A percentile compares a stretch with the other conserved stretches of the same genome.
phyloP scores from a whole-genome alignment of 352 stramenopile species.

The Pythium rhizo-oryzae region DNA sequence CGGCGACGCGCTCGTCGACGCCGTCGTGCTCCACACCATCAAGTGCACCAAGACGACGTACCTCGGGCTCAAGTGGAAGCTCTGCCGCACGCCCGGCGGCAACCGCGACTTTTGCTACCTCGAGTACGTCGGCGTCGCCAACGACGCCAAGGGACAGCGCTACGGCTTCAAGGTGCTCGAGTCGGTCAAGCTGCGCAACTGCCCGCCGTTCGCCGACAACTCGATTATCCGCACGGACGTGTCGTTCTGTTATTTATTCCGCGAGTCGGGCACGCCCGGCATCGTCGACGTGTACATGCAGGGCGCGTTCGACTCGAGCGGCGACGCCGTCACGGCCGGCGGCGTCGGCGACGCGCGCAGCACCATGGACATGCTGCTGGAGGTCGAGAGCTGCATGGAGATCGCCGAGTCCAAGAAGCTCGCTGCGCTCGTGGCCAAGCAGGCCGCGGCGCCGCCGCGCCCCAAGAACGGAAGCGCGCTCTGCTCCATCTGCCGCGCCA shows the following conservation, averaged over 20 bases:
- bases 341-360: conserved; percentile 69
- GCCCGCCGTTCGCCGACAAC: conserved; percentile 71
- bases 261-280: conserved; percentile 46
- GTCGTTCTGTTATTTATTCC: conserved; percentile 77
- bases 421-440: conserved; percentile 53
- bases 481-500: conserved; percentile 69
- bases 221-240: conserved; percentile 72
- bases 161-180: conserved; percentile 73
- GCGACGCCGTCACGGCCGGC: conserved; percentile 58
- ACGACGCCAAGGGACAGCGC: conserved; percentile 53
- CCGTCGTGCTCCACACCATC: conserved; percentile 61
- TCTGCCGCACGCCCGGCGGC: conserved; percentile 64
- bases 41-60: conserved; percentile 56
- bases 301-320: conserved; percentile 67
- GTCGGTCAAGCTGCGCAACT: conserved; percentile 60
- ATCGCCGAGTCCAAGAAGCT: conserved; percentile 74
- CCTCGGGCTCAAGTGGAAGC: conserved; percentile 75
- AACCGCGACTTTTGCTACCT: conserved; percentile 76
- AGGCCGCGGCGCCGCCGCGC: conserved; percentile 36
- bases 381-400: conserved; percentile 42
- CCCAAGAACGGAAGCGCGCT: conserved; percentile 34
- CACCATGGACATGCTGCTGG: conserved; percentile 72
- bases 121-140: conserved; percentile 64
- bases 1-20: conserved; percentile 59
- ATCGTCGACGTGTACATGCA: conserved; percentile 76